Base-by-base conservation (phyloP, 2,329 filamentous ascomycete species). In the Zymoseptoria brevis region DNA sequence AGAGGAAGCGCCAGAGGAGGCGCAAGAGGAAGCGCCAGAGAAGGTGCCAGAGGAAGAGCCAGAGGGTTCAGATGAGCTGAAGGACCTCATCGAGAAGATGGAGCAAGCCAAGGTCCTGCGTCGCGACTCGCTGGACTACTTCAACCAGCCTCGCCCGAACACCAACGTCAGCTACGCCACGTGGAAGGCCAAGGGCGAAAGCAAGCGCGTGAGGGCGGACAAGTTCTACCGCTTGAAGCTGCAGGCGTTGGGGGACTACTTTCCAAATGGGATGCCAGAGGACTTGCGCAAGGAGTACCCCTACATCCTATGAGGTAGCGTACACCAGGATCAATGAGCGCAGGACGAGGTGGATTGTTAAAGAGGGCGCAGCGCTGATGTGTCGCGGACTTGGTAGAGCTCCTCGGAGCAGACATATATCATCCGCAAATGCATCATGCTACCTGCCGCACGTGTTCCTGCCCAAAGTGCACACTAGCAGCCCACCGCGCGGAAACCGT, bases 221-320 rank as follows among this genome's bases (percentile, higher is more conserved):
- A 58, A 59, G 7, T 60, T 56, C 57, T 68, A 68, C 49, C 52
- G 30, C 8, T 62, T 53, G 56, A 66, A 61, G 55, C 62, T 64
- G 3, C 22, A 57, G 4, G 57, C 26, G 11, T 55, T 68, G 19
- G 49, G 51, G 19, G 58, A 45, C 2, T 45, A 21, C 7, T 60
- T 30, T 19, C 54, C 54, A 4, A 48, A 50, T 11, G 55, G 53
- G 30, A 35, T 61, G 13, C 55, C 56, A 26, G 24, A 13, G 19
- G 56, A 61, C n/a, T 50, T 61, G 19, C 48, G 48, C 22, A 35
- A 16, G 19, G 26, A 53, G 29, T 61, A 53, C 41, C 55, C 55
- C 21, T 9, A 53, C 19, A 53, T 53, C 16, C 35, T 45, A n/a
- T 45, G 35, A 45, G 35, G 13, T n/a, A 45, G 16, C 11, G 35